phyloP scores from a whole-genome alignment of 73 alveolate genomes.

The Uronychia binucleata region DNA sequence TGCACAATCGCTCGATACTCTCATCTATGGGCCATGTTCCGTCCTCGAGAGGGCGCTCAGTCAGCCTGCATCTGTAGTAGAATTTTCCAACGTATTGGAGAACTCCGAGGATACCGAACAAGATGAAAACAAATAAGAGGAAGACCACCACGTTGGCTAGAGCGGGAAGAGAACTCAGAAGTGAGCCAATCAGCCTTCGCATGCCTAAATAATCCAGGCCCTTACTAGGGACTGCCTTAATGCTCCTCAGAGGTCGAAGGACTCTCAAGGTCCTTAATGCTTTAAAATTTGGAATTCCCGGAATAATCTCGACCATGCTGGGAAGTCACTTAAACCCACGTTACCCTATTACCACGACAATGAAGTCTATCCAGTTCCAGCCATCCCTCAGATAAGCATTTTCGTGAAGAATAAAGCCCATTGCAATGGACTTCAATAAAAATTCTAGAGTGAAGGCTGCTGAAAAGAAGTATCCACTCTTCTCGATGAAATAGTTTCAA shows the following conservation, averaged over 20 bases:
- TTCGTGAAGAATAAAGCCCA: slow-evolving; percentile 31
- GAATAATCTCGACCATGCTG: slow-evolving; percentile 19
- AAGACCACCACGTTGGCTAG: slow-evolving; percentile 1
- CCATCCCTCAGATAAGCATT: slow-evolving; percentile 47
- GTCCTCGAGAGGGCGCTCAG: not conserved
- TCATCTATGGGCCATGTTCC: not conserved
- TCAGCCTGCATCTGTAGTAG: not conserved
- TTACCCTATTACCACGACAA: slow-evolving; percentile 28
- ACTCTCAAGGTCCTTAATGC: slow-evolving; percentile 43
- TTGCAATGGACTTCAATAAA: slow-evolving; percentile 18
- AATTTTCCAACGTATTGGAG: not conserved
- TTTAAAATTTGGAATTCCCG: slow-evolving; percentile 12
- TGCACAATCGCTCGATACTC: not conserved
- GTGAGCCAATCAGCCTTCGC: slow-evolving; percentile 33
- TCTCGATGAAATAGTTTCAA: slow-evolving; percentile 8
- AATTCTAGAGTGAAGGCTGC: slow-evolving; percentile 36
- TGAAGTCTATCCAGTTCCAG: slow-evolving; percentile 55
- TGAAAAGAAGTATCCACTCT: slow-evolving; percentile 17
- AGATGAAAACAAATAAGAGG: not conserved
- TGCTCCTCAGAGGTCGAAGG: slow-evolving; percentile 37
- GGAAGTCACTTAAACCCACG: not conserved
- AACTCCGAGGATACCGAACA: not conserved
- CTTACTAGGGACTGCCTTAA: slow-evolving; percentile 16
- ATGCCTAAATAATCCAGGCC: slow-evolving; percentile 19
- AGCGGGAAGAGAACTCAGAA: slow-evolving; percentile 22